Evolutionary conservation across 116 monocot genomes (phyloP).

Genomic region (Phalaenopsis hybrid): DNA sequence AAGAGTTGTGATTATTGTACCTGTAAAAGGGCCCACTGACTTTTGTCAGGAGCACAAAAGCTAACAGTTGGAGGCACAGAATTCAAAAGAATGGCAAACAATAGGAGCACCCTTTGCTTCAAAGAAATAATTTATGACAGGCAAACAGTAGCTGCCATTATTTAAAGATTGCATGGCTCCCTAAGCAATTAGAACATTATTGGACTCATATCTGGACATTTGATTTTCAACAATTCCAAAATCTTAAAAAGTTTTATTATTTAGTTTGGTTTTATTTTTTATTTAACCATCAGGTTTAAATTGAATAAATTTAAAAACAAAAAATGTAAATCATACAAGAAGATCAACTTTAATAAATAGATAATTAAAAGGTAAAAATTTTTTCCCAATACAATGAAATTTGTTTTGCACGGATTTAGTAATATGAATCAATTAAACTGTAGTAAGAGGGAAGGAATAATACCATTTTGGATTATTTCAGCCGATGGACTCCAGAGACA

Average conservation of each 20-base stretch:
- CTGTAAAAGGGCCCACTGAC: slow-evolving; percentile 16
- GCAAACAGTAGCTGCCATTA: slow-evolving; percentile 14
- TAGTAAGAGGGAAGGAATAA: too few species aligned
- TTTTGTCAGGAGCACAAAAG: slow-evolving; percentile 25
- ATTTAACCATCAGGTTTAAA: background rate
- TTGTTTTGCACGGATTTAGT: too few species aligned
- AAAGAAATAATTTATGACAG: slow-evolving; percentile 29
- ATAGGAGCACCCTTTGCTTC: slow-evolving; percentile 30
- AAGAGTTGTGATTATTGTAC: slow-evolving; percentile 10
- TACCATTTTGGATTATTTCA: too few species aligned
- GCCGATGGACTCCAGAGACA: too few species aligned
- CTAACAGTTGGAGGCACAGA: background rate
- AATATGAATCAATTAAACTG: too few species aligned
- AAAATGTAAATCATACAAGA: background rate
- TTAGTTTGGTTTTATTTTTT: background rate
- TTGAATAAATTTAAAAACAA: background rate
- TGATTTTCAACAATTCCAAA: too few species aligned
- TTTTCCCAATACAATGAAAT: too few species aligned
- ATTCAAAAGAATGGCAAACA: slow-evolving; percentile 16
- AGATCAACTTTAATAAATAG: background rate
- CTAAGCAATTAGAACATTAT: slow-evolving; percentile 11
- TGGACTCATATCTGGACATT: background rate
- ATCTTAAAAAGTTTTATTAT: too few species aligned
- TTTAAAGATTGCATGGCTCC: slow-evolving; percentile 10
- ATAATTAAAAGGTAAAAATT: too few species aligned